Evolutionary conservation across 495 filamentous ascomycete species (phyloP).

Genomic region (Bacidia rubella): DNA sequence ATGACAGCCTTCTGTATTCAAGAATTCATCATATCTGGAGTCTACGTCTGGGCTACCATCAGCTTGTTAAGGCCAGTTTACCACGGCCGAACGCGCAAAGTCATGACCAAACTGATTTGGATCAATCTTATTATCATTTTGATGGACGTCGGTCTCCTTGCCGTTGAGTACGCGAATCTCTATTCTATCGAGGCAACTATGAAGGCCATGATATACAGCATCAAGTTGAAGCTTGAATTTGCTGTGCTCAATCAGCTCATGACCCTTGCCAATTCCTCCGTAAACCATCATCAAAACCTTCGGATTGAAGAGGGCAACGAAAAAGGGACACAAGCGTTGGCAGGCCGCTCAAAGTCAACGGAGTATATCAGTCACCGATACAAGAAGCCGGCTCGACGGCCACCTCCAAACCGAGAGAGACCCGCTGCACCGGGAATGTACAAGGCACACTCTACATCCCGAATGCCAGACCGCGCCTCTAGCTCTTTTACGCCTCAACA

Average conservation of each 20-base stretch:
- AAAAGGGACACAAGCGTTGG: conserved; percentile 6
- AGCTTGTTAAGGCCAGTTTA: conserved; percentile 35
- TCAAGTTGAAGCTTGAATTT: conserved; percentile 53
- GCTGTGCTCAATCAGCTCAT: conserved; percentile 42
- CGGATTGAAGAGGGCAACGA: conserved; percentile 16
- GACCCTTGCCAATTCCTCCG: conserved; percentile 20
- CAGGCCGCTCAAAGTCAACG: conserved; percentile 17
- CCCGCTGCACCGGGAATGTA: conserved; percentile 2
- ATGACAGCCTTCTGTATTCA: conserved; percentile 44
- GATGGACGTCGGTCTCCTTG: conserved; percentile 36
- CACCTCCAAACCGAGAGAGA: neutral
- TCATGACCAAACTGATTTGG: conserved; percentile 41
- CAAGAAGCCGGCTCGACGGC: conserved; percentile 12
- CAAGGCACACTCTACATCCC: conserved; percentile 11
- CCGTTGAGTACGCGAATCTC: conserved; percentile 36
- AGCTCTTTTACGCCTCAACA: conserved; percentile 12
- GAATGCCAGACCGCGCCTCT: conserved; percentile 1
- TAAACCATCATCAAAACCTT: conserved; percentile 16
- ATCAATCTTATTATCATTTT: conserved; percentile 40
- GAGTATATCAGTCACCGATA: conserved; percentile 19
- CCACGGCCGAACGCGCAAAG: conserved; percentile 28
- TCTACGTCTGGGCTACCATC: conserved; percentile 44
- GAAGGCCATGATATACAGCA: conserved; percentile 46
- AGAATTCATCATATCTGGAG: conserved; percentile 40
- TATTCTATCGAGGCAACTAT: conserved; percentile 42